Evolutionary conservation across 768 basidiomycete genomes (phyloP).

Genomic region (Boletus fagicola): DNA sequence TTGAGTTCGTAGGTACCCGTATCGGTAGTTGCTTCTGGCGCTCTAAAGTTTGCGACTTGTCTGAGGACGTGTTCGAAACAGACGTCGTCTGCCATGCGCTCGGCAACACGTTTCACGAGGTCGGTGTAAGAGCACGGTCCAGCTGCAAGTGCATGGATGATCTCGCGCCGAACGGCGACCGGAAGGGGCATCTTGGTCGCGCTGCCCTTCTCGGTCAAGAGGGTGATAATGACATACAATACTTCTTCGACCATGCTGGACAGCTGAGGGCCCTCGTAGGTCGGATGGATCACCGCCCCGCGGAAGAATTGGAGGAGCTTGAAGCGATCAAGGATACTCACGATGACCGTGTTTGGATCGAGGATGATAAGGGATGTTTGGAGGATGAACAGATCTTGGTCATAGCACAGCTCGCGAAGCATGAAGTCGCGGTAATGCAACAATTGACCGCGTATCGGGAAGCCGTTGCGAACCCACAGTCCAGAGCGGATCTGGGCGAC

Average conservation of each 20-base stretch:
- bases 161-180: slow-evolving; percentile 71
- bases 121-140: slow-evolving; percentile 89
- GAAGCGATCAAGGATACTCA: slow-evolving; percentile 89
- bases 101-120: slow-evolving; percentile 85
- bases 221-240: slow-evolving; percentile 81
- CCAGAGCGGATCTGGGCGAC: slow-evolving; percentile 94
- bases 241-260: slow-evolving; percentile 91
- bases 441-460: slow-evolving; percentile 90
- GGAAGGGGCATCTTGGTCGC: slow-evolving; percentile 66
- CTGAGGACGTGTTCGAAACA: slow-evolving; percentile 76
- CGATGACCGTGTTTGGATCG: slow-evolving; percentile 74
- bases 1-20: slow-evolving; percentile 87
- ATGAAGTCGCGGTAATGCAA: slow-evolving; percentile 96
- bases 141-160: slow-evolving; percentile 87
- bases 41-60: slow-evolving; percentile 77
- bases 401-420: slow-evolving; percentile 93
- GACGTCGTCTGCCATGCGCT: slow-evolving; percentile 80
- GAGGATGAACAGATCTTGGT: slow-evolving; percentile 90
- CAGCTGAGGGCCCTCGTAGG: slow-evolving; percentile 69
- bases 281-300: slow-evolving; percentile 50
- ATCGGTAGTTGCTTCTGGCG: slow-evolving; percentile 76
- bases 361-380: slow-evolving; percentile 81
- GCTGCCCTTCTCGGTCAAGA: slow-evolving; percentile 78
- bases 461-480: slow-evolving; percentile 97
- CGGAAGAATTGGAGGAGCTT: slow-evolving; percentile 78